Percentiles rank a stretch among this genome's conserved stretches.
phyloP scores from a whole-genome alignment of 2,329 filamentous ascomycete species.

The Capronia epimyces region DNA sequence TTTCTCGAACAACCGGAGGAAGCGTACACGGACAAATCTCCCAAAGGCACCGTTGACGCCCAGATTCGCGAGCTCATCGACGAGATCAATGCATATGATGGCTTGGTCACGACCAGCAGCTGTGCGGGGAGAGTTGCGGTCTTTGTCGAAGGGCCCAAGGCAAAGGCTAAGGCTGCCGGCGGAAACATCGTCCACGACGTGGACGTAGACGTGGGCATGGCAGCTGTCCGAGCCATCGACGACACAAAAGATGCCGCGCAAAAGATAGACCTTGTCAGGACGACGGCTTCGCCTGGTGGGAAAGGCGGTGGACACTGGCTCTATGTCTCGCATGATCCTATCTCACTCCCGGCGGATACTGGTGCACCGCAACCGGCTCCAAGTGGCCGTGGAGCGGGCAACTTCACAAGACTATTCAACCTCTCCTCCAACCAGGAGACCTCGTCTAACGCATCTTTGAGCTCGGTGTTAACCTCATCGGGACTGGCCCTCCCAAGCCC shows the following conservation, averaged over 20 bases:
- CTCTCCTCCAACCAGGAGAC: neutral
- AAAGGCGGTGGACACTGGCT: slow-evolving; percentile 85
- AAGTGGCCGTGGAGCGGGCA: neutral
- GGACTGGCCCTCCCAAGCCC: neutral
- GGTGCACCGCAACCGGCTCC: neutral
- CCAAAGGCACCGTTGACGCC: slow-evolving; percentile 79
- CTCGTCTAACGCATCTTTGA: neutral
- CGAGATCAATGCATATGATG: slow-evolving; percentile 64
- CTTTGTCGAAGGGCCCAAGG: slow-evolving; percentile 71
- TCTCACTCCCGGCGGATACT: slow-evolving; percentile 34
- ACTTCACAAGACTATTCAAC: slow-evolving; percentile 11
- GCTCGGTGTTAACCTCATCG: neutral
- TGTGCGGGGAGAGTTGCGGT: slow-evolving; percentile 84
- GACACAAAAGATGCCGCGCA: neutral
- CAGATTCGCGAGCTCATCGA: slow-evolving; percentile 71
- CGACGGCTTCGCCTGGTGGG: slow-evolving; percentile 58
- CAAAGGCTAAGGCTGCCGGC: slow-evolving; percentile 6
- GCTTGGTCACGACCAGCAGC: slow-evolving; percentile 86
- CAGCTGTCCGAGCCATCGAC: neutral
- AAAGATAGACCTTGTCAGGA: neutral
- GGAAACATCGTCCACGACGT: no score
- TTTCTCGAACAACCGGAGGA: slow-evolving; percentile 63
- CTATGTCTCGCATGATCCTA: slow-evolving; percentile 76
- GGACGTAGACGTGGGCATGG: no score
- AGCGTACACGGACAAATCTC: slow-evolving; percentile 76